Evolutionary conservation across 2,329 filamentous ascomycete species (phyloP), one percentile per base, ranked within the genome.

Genomic region (Fusarium musae): DNA sequence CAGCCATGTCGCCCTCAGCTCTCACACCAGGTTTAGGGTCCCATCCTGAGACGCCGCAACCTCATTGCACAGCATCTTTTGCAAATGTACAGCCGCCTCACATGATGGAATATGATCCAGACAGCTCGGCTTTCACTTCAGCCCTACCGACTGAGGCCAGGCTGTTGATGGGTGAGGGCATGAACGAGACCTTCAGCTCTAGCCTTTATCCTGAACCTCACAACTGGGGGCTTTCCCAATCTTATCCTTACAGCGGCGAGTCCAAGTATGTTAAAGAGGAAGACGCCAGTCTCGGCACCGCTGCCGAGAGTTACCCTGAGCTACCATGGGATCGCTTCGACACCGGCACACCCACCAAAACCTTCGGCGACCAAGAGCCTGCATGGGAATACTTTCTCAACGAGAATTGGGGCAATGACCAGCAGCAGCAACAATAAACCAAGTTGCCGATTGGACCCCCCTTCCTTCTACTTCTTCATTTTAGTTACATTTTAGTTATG

Each of bases 91-190:
- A 60, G 17, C 56, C 62, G n/a, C 76, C 77, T 47, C 72, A 75
- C 4, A 79, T 56, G 72, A 68, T 64, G 65, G 68, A 75, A 26
- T 63, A 74, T 50, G 61, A 71, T 42, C 63, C 78, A 2, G 71
- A 73, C 5, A 69, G 70, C 2, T 85, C 84, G 2, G 78, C 77
- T 2, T 87, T 86, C 58, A 86, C 84, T 1, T 75, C 83, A 0
- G 82, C 85, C 66, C 73, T 87, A 11, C 80, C 85, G 0, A 71
- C 81, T 3, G 84, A 86, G 54, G 80, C 83, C 4, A 85, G 82
- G 72, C 83, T 84, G 82, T 78, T 86, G 17, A 73, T 75, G 46
- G 76, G 72, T 23, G 67, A 39, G 19, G 71, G 68, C 15, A 53
- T 74, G 39, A 62, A 44, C 23, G 60, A 62, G 16, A 57, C 57